These are phyloP conservation scores for Phellinidium pouzarii DNA, from an alignment of 1,284 basidiomycete genomes.

Conservation along the genomic window DNA sequence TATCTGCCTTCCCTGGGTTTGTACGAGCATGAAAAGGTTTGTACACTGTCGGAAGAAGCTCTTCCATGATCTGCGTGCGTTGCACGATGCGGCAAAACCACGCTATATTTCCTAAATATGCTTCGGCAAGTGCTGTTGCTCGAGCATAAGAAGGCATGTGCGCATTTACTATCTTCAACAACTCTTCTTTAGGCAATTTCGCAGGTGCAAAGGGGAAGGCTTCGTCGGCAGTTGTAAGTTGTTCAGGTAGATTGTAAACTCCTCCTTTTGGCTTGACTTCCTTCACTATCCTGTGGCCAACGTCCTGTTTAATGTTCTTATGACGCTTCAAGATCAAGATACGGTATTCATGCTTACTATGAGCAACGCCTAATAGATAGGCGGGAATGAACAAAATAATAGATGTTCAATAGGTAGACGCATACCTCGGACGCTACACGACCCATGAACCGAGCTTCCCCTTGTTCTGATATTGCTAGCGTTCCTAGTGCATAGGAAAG, in stretches of 20 bases:
- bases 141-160: constrained; percentile 14
- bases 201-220: constrained; percentile 11
- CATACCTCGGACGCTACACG: constrained; percentile 11
- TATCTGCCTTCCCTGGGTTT: neutral
- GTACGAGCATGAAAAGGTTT: neutral
- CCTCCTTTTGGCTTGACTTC: neutral
- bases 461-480: constrained; percentile 15
- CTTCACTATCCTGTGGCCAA: neutral
- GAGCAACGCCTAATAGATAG: constrained; percentile 4
- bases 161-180: neutral
- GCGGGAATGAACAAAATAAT: neutral
- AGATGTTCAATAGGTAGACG: too few species aligned
- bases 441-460: constrained; percentile 12
- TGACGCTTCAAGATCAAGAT: neutral
- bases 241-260: neutral
- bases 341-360: constrained; percentile 1
- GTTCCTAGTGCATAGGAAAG: neutral
- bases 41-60: constrained; percentile 13
- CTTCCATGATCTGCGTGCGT: constrained; percentile 17
- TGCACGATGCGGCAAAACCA: constrained; percentile 10
- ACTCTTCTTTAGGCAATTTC: constrained; percentile 5
- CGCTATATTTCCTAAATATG: constrained; percentile 13
- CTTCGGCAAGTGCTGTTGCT: constrained; percentile 15
- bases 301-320: neutral
- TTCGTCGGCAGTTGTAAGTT: neutral